Base-by-base conservation (phyloP, 106 monocot genomes). In the Dioscorea zingiberensis region DNA sequence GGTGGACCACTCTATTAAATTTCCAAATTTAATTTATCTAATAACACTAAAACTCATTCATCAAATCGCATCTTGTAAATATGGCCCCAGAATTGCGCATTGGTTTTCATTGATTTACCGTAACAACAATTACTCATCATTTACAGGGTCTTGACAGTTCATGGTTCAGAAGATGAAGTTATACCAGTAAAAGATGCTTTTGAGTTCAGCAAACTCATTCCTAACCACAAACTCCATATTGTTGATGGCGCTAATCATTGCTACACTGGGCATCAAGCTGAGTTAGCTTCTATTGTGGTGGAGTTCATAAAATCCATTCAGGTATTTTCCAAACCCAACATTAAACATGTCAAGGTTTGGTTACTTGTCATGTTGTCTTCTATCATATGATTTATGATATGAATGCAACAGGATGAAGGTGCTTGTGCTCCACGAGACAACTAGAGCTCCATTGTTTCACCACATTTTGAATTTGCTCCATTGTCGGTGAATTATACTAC, bases 141-240 rank as follows among this genome's bases (percentile, higher is more conserved):
- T n/a, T 60, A 19, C 78, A 93, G 88, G 78, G 81, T 93, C 18
- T 75, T 85, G 44, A 93, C 85, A n/a, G 59, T 93, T 66, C 93
- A 93, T 83, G 93, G 93, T 45, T 80, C 93, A 45, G 61, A 27
- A 16, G 93, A 93, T 75, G 85, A 85, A 69, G 69, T 83, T 48
- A 60, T 93, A 30, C 86, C 88, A 51, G 71, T 67, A n/a, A 62
- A 81, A 72, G 89, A 93, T 72, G 85, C 85, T 18, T 64, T 59
- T 0, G 76, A 83, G 63, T 81, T 93, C 68, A 74, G 73, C 10
- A 79, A 88, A 49, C 14, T 81, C 64, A 79, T 88, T 81, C 80
- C 78, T 2, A 88, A 79, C 63, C 88, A 93, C 66, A 78, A 81
- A 45, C 56, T 89, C 67, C 83, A 78, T 19, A 81, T 89, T 45